Percentiles rank a stretch among this genome's conserved stretches.
These are phyloP conservation scores for Talaromyces sp. DNA, from an alignment of 2,329 filamentous ascomycete species.

Conservation along the genomic window DNA sequence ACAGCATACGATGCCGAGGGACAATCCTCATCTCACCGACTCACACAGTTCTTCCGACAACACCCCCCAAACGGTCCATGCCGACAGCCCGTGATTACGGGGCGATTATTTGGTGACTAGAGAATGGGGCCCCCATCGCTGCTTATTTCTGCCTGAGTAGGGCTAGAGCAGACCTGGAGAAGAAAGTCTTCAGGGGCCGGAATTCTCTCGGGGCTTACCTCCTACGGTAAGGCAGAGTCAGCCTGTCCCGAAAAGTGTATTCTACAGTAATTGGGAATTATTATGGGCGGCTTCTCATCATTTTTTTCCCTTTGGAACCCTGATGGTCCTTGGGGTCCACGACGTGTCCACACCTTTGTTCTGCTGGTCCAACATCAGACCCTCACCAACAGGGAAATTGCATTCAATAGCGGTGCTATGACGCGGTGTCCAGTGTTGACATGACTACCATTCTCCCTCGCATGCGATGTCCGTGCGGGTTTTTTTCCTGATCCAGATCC, in stretches of 20 bases:
- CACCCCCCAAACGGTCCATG: slow-evolving; percentile 6
- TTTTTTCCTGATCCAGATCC: slow-evolving; percentile 8
- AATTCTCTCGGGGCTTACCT: neutral
- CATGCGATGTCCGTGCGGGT: slow-evolving; percentile 3
- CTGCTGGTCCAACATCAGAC: too few relatives aligned
- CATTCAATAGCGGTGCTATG: neutral
- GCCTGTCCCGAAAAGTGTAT: too few relatives aligned
- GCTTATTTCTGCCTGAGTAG: neutral
- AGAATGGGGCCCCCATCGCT: neutral
- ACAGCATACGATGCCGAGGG: slow-evolving; percentile 4
- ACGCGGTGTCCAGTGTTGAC: neutral
- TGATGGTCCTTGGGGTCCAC: neutral
- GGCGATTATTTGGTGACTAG: neutral
- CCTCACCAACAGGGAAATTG: neutral
- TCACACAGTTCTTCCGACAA: slow-evolving; percentile 10
- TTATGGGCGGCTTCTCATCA: neutral
- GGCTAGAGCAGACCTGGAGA: neutral
- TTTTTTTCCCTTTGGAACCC: neutral
- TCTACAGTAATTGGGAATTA: too few relatives aligned
- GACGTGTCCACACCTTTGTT: neutral
- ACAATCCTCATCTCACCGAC: slow-evolving; percentile 15
- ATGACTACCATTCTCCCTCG: neutral
- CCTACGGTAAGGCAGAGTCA: too few relatives aligned
- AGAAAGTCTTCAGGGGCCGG: neutral
- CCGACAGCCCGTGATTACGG: neutral